Base-by-base conservation (phyloP, 179 eudicot species). In the Dionaea muscipula region DNA sequence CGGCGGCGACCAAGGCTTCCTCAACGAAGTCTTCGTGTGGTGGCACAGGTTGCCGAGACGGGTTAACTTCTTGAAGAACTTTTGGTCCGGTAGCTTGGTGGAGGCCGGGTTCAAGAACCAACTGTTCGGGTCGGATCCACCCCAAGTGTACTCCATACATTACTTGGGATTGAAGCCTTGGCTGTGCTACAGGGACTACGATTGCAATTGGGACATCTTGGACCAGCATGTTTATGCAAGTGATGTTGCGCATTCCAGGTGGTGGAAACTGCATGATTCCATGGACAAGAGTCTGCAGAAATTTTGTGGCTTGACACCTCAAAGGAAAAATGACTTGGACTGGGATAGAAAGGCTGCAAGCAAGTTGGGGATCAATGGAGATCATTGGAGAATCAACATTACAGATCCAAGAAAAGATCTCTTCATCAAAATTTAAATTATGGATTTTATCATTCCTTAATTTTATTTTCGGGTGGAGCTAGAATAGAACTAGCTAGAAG, bases 1-100 rank as follows among this genome's bases (percentile, higher is more conserved):
- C 33, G 98, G 98, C 13, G 98, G 98, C 0, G 98, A 87, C 45
- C 98, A 91, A 37, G 98, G 98, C 2, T 91, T 87, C 61, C 57
- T 91, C 0, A 91, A 91, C 22, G 98, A 91, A 67, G 72, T 91
- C 0, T 91, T 87, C 18, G 86, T 88, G 3, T 91, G 88, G 88
- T 91, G 98, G 98, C 98, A 91, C 45, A 61, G 98, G 26, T 61
- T 91, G 22, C 94, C 98, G 12, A 70, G 96, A 37, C 66, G 98
- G 3, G 83, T 91, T 1, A 87, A 87, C 51, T 91, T 82, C 19
- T 25, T 87, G 43, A 91, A 91, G 75, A 87, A 91, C 24, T 87
- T 87, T 55, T 91, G 98, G 98, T 78, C 96, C 0, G 87, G 82
- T 9, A 35, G 68, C 1, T 59, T 96, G 0, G 19, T 59, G 0